A percentile compares a stretch with the other conserved stretches of the same genome.
Conservation (phyloP, 352 stramenopile species). For the Elongisporangium undulatum region DNA sequence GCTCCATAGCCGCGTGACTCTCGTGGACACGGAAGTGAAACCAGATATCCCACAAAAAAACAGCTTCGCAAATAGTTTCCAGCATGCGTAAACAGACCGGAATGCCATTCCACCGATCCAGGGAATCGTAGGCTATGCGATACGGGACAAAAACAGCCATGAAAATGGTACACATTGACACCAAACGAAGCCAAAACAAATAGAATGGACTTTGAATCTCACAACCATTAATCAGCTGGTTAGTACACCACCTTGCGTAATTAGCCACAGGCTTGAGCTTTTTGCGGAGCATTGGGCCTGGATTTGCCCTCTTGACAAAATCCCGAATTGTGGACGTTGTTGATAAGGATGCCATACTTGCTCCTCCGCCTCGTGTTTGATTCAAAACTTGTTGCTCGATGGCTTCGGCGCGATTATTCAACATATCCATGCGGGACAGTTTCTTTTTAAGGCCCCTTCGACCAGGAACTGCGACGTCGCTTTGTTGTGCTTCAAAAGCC, state of each 20-base stretch:
- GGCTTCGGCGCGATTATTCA: slow-evolving; percentile 41
- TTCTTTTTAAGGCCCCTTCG: slow-evolving; percentile 18
- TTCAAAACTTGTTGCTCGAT: slow-evolving; percentile 49
- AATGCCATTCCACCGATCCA: slow-evolving; percentile 37
- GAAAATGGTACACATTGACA: slow-evolving; percentile 43
- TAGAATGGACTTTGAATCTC: slow-evolving; percentile 60
- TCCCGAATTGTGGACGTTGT: slow-evolving; percentile 4
- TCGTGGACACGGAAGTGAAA: slow-evolving; percentile 52
- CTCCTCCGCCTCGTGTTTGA: slow-evolving; percentile 16
- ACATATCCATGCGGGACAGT: slow-evolving; percentile 32
- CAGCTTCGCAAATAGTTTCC: slow-evolving; percentile 37
- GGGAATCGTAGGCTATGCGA: slow-evolving; percentile 47
- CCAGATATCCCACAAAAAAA: slow-evolving; percentile 53
- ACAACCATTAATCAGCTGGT: slow-evolving; percentile 24
- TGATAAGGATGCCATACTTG: slow-evolving; percentile 8
- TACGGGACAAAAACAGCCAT: slow-evolving; percentile 44
- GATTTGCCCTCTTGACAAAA: slow-evolving; percentile 1
- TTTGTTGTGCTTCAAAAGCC: slow-evolving; percentile 32
- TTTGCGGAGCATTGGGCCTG: not conserved
- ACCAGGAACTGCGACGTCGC: slow-evolving; percentile 3
- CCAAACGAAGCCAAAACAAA: slow-evolving; percentile 44
- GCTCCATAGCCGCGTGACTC: slow-evolving; percentile 47
- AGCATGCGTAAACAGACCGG: slow-evolving; percentile 23
- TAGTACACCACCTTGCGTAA: slow-evolving; percentile 2
- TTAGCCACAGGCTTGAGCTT: slow-evolving; percentile 1